Evolutionary conservation across 2,329 filamentous ascomycete genomes (phyloP).

Genomic region (Clonostachys rosea): DNA sequence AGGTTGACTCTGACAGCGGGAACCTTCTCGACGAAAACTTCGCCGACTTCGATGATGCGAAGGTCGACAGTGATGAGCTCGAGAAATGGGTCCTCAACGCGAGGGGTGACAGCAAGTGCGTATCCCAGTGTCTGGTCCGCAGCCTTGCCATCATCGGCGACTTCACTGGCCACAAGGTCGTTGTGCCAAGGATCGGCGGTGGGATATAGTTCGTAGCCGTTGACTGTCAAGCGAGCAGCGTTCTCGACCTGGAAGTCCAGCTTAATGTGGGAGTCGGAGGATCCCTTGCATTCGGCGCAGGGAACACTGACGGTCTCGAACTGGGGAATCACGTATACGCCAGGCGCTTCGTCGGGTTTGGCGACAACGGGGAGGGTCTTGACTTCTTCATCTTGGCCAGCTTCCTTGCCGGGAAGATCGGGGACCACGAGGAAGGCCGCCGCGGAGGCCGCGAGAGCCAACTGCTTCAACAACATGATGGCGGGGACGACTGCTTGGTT

Average conservation of each 20-base stretch:
- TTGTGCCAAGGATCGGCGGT: slow-evolving; percentile 38
- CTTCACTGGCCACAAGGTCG: slow-evolving; percentile 38
- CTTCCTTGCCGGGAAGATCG: slow-evolving; percentile 34
- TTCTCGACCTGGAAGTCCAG: slow-evolving; percentile 50
- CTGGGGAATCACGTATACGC: slow-evolving; percentile 14
- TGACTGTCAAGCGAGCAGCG: slow-evolving; percentile 46
- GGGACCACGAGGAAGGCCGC: slow-evolving; percentile 51
- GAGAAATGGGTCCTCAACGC: slow-evolving; percentile 42
- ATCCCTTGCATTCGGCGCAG: slow-evolving; percentile 49
- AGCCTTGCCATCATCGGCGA: slow-evolving; percentile 28
- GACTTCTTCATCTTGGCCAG: slow-evolving; percentile 16
- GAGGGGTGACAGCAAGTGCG: slow-evolving; percentile 33
- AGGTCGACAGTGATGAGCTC: slow-evolving; percentile 50
- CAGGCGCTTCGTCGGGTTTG: slow-evolving; percentile 28
- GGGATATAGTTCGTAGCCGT: slow-evolving; percentile 58
- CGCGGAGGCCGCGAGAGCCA: slow-evolving; percentile 24
- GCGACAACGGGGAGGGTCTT: slow-evolving; percentile 28
- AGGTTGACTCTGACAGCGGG: slow-evolving; percentile 55
- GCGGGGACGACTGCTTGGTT: neutral
- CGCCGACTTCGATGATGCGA: slow-evolving; percentile 55
- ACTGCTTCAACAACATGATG: slow-evolving; percentile 23
- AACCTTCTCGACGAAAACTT: slow-evolving; percentile 47
- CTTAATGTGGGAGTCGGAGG: slow-evolving; percentile 35
- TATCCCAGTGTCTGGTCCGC: slow-evolving; percentile 41
- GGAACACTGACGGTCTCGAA: slow-evolving; percentile 39